Evolutionary conservation across 2,329 filamentous ascomycete genomes (phyloP).

Genomic region (Nemania serpens): DNA sequence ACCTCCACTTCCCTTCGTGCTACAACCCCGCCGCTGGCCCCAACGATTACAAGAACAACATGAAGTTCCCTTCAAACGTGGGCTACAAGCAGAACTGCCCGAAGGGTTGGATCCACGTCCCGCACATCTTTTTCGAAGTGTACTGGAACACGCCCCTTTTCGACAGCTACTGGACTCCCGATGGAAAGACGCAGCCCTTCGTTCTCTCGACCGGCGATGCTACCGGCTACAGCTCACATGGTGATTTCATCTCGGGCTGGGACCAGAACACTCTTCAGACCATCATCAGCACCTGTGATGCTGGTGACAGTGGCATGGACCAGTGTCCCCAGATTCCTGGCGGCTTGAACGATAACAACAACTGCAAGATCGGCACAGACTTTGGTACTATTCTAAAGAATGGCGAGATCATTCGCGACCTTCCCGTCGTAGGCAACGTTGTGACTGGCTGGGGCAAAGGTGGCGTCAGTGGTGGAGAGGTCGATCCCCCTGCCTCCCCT

Average conservation of each 20-base stretch:
- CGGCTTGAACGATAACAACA: conserved; percentile 53
- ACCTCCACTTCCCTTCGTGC: conserved; percentile 75
- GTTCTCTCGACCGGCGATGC: conserved; percentile 71
- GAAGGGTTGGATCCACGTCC: conserved; percentile 57
- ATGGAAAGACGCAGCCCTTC: conserved; percentile 64
- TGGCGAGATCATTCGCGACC: conserved; percentile 44
- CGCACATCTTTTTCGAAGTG: conserved; percentile 62
- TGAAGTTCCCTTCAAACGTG: conserved; percentile 61
- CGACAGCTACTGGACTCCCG: conserved; percentile 56
- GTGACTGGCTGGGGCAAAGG: conserved; percentile 55
- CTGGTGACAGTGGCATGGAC: conserved; percentile 63
- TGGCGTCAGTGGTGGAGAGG: conserved; percentile 26
- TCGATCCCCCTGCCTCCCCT: conserved; percentile 19
- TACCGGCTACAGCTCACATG: conserved; percentile 72
- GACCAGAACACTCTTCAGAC: conserved; percentile 66
- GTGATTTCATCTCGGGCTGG: conserved; percentile 77
- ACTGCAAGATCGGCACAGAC: conserved; percentile 57
- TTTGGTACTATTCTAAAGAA: conserved; percentile 53
- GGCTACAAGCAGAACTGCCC: conserved; percentile 60
- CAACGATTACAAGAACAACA: conserved; percentile 66
- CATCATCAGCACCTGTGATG: conserved; percentile 70
- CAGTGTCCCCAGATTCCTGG: conserved; percentile 63
- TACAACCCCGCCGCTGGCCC: conserved; percentile 69
- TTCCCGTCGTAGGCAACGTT: conserved; percentile 63
- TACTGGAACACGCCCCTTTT: conserved; percentile 65